Percentiles rank a stretch among this genome's conserved stretches.
Evolutionary conservation across 2,329 filamentous ascomycete species (phyloP).

Genomic region (Hymenoscyphus repandus): DNA sequence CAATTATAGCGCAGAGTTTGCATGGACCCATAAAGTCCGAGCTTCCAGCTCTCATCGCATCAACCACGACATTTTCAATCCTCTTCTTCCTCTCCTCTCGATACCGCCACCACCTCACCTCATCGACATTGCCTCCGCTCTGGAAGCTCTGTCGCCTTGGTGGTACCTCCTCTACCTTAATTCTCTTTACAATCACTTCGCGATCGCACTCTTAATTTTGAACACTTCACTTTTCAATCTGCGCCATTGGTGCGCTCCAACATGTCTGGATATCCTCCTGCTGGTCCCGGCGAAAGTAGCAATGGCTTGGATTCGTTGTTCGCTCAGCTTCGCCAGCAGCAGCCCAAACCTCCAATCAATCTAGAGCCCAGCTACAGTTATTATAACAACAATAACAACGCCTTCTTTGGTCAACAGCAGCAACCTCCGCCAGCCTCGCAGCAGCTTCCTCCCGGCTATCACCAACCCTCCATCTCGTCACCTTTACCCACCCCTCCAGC

Average conservation of each 20-base stretch:
- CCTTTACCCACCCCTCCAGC: conserved; percentile 51
- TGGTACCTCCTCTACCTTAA: conserved; percentile 4
- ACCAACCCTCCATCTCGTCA: conserved; percentile 52
- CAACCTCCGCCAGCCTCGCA: conserved; percentile 23
- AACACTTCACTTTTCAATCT: conserved; percentile 20
- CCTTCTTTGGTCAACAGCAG: neutral
- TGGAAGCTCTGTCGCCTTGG: conserved; percentile 10
- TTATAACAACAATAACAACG: conserved; percentile 24
- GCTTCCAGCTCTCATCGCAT: too few species aligned
- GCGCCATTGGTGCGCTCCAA: conserved; percentile 29
- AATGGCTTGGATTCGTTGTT: conserved; percentile 31
- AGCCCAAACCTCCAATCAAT: conserved; percentile 23
- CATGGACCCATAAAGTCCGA: too few species aligned
- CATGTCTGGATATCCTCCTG: conserved; percentile 33
- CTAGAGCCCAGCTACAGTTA: conserved; percentile 28
- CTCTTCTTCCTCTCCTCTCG: conserved; percentile 2
- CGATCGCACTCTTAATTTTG: neutral
- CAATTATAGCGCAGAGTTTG: neutral
- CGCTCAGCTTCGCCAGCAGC: conserved; percentile 30
- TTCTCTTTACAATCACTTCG: conserved; percentile 3
- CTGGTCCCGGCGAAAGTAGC: conserved; percentile 20
- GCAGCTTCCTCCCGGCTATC: conserved; percentile 37
- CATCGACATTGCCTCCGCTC: conserved; percentile 7
- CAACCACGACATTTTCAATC: neutral
- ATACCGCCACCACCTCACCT: neutral